Conservation (phyloP, 805 yeast genomes). For the Clavispora phyllophila region DNA sequence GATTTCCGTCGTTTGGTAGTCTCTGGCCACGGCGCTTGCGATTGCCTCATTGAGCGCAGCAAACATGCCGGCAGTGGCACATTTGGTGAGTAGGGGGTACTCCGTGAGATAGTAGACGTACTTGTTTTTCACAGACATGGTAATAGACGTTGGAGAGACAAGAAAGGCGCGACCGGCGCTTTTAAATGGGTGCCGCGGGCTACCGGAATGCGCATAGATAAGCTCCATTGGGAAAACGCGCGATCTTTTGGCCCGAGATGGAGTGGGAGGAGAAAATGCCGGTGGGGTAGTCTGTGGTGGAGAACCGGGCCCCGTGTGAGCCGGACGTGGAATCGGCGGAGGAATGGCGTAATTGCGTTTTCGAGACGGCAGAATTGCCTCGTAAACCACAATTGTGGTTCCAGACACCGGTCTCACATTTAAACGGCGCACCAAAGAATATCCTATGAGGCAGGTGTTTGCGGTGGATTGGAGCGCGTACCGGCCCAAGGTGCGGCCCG, state of each 20-base stretch:
- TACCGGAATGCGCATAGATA: not conserved
- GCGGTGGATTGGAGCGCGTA: too few species aligned
- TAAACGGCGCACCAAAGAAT: too few species aligned
- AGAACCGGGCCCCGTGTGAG: too few species aligned
- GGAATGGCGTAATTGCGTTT: too few species aligned
- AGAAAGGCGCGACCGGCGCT: not conserved
- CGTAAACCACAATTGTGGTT: too few species aligned
- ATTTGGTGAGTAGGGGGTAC: conserved; percentile 56
- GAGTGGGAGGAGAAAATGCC: not conserved
- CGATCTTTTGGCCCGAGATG: not conserved
- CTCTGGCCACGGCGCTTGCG: conserved; percentile 48
- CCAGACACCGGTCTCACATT: too few species aligned
- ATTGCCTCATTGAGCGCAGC: conserved; percentile 54
- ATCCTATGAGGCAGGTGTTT: too few species aligned
- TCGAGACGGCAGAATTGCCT: too few species aligned
- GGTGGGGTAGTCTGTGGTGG: not conserved
- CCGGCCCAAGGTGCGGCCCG: too few species aligned
- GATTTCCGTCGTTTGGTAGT: conserved; percentile 22
- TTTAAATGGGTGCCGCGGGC: not conserved
- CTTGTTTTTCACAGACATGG: conserved; percentile 20
- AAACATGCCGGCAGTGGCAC: conserved; percentile 51
- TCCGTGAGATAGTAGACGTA: conserved; percentile 37
- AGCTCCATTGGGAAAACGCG: not conserved
- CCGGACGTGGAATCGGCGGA: too few species aligned
- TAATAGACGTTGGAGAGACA: not conserved